Conservation (phyloP, 1,284 basidiomycete species). For the Ustilago cynodontis region DNA sequence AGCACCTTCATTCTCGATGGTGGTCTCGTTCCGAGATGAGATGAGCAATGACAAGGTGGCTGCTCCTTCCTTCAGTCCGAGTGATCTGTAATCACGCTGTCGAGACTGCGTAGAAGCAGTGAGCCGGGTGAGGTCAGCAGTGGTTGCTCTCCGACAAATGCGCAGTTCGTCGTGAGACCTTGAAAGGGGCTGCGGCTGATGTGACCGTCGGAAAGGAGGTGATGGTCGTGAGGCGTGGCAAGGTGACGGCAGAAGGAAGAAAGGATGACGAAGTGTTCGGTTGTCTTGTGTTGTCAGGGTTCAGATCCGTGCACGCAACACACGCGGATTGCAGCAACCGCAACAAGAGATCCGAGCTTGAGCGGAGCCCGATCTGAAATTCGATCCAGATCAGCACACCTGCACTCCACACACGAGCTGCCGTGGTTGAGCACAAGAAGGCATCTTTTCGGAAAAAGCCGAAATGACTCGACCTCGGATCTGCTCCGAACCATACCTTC, state of each 20-base stretch:
- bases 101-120: background rate
- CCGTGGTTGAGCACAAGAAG: no score
- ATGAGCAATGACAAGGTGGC: background rate
- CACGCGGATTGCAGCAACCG: background rate
- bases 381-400: background rate
- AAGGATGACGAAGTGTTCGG: background rate
- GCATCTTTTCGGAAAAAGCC: background rate
- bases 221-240: background rate
- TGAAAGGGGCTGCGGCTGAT: background rate
- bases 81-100: background rate
- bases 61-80: background rate
- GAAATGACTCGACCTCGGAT: conserved; percentile 24
- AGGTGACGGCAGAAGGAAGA: background rate
- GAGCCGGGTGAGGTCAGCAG: background rate
- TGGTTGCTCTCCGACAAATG: background rate
- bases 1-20: conserved; percentile 63
- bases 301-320: conserved; percentile 18
- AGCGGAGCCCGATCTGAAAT: conserved; percentile 2
- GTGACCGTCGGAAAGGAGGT: background rate
- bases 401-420: background rate
- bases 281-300: conserved; percentile 6
- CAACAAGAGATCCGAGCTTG: background rate
- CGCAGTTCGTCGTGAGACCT: background rate
- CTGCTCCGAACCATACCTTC: conserved; percentile 2
- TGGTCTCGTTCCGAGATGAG: background rate